Percentiles rank a stretch among this genome's conserved stretches.
These are phyloP conservation scores for Discostella stelligera DNA, from an alignment of 352 stramenopile genomes.

Conservation along the genomic window DNA sequence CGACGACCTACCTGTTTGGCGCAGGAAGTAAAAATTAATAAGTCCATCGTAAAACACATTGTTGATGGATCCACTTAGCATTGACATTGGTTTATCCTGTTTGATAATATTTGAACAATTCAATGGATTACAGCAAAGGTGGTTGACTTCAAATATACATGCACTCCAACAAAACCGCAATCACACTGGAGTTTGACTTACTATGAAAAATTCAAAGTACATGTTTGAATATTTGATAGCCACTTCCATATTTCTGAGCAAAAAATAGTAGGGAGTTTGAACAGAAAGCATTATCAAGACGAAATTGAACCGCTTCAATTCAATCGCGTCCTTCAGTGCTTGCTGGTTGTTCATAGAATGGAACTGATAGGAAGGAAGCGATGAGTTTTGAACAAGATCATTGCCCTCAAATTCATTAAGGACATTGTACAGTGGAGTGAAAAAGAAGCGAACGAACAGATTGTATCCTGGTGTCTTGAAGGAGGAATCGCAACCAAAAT, in stretches of 20 bases:
- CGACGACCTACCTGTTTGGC: conserved; percentile 5
- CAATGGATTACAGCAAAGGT: background rate
- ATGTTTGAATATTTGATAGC: conserved; percentile 3
- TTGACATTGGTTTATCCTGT: background rate
- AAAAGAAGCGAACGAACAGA: conserved; percentile 8
- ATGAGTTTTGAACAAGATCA: background rate
- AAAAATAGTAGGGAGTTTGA: background rate
- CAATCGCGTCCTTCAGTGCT: conserved; percentile 1
- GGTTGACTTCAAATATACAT: background rate
- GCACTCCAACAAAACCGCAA: background rate
- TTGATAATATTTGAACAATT: background rate
- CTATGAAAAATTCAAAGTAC: conserved; percentile 9
- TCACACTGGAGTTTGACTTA: background rate
- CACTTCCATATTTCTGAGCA: conserved; percentile 16
- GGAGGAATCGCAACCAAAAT: conserved; percentile 6
- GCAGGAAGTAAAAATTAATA: conserved; percentile 13
- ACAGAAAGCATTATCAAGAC: background rate
- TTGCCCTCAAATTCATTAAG: conserved; percentile 1
- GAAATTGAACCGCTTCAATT: background rate
- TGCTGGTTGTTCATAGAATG: background rate
- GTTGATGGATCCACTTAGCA: background rate
- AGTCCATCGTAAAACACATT: conserved; percentile 18
- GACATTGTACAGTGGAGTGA: conserved; percentile 10
- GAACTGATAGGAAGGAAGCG: background rate
- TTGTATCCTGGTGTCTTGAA: background rate